Evolutionary conservation across 768 basidiomycete species (phyloP).

Genomic region (Calocera viscosa): DNA sequence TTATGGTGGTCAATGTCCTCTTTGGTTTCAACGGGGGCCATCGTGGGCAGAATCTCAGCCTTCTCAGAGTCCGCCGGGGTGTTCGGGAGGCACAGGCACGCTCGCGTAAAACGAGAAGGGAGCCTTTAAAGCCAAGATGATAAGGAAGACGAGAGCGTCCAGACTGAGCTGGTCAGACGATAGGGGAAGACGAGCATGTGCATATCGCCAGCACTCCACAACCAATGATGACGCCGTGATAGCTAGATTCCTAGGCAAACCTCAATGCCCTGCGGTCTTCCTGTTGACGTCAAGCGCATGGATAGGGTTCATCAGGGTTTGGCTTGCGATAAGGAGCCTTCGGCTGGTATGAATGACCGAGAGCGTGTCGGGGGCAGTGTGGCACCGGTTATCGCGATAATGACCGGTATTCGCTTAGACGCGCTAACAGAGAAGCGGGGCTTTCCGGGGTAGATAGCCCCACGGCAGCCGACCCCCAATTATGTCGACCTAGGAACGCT

Average conservation of each 20-base stretch:
- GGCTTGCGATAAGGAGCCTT: background rate
- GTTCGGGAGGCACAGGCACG: background rate
- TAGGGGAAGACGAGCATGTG: background rate
- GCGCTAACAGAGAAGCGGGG: background rate
- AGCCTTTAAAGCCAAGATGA: background rate
- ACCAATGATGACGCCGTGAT: constrained; percentile 2
- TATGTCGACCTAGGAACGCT: no score
- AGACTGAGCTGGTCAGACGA: background rate
- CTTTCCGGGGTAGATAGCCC: background rate
- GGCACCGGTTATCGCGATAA: background rate
- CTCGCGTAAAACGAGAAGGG: background rate
- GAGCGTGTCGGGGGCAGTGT: no score
- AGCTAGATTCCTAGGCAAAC: background rate
- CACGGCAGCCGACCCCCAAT: background rate
- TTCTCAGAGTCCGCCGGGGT: background rate
- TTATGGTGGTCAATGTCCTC: background rate
- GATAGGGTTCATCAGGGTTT: background rate
- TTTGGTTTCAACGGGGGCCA: background rate
- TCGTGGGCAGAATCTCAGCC: background rate
- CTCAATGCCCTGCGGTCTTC: background rate
- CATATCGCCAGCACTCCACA: constrained; percentile 5
- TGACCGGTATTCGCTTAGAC: background rate
- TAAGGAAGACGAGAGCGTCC: background rate
- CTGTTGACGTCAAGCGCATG: background rate
- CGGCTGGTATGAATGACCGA: no score